Evolutionary conservation across 495 filamentous ascomycete species (phyloP).

Genomic region (Aspergillus cristatus): DNA sequence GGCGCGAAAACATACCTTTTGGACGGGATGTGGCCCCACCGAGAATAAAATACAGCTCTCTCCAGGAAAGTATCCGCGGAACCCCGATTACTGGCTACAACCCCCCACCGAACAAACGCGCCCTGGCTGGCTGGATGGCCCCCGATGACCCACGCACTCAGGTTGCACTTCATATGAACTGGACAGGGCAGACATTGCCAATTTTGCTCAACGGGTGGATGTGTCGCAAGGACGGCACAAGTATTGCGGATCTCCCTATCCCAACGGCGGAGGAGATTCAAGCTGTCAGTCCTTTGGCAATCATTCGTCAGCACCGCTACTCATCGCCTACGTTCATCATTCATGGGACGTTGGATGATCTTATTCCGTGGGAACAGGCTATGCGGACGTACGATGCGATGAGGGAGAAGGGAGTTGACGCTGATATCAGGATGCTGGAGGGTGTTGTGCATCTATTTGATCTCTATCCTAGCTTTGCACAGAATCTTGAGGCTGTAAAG

Average conservation of each 20-base stretch:
- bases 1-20: slow-evolving; percentile 8
- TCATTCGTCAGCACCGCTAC: slow-evolving; percentile 29
- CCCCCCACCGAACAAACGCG: neutral
- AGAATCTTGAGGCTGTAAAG: slow-evolving; percentile 1
- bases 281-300: slow-evolving; percentile 24
- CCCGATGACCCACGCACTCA: slow-evolving; percentile 26
- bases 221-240: slow-evolving; percentile 2
- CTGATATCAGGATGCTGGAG: slow-evolving; percentile 19
- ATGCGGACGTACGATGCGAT: slow-evolving; percentile 22
- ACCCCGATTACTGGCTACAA: slow-evolving; percentile 22
- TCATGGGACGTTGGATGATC: slow-evolving; percentile 36
- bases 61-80: slow-evolving; percentile 19
- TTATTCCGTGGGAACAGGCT: slow-evolving; percentile 37
- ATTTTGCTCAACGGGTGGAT: slow-evolving; percentile 26
- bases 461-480: slow-evolving; percentile 8
- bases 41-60: slow-evolving; percentile 5
- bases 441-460: slow-evolving; percentile 30
- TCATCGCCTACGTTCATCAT: slow-evolving; percentile 38
- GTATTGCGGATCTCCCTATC: slow-evolving; percentile 6
- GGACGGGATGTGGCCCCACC: neutral
- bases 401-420: slow-evolving; percentile 14
- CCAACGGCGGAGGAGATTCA: slow-evolving; percentile 16
- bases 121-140: slow-evolving; percentile 20
- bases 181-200: slow-evolving; percentile 30
- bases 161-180: slow-evolving; percentile 37